phyloP scores from a whole-genome alignment of 202 grass and related monocot species.

The Elaeis oleifera region DNA sequence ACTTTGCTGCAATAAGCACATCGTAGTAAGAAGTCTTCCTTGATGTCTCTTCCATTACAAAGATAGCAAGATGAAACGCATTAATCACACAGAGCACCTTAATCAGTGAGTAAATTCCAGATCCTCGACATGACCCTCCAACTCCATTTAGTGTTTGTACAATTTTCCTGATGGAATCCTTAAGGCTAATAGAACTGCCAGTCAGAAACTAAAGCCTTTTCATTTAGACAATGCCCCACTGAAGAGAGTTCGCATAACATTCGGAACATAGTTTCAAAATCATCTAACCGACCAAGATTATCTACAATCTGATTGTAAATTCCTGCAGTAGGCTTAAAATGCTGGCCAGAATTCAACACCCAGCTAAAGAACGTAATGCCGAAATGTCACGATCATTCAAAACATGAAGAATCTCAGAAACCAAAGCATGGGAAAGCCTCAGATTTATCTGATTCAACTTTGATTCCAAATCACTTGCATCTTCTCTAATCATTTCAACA shows the following conservation, averaged over 20 bases:
- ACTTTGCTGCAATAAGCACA: constrained; percentile 52
- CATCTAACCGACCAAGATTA: constrained; percentile 46
- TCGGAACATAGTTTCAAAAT: constrained; percentile 49
- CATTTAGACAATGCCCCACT: constrained; percentile 31
- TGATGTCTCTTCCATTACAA: constrained; percentile 44
- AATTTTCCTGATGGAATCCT: constrained; percentile 14
- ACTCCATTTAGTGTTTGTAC: constrained; percentile 18
- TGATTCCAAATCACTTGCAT: constrained; percentile 30
- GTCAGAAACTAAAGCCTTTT: constrained; percentile 53
- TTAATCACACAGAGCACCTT: constrained; percentile 49
- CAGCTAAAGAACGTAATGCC: constrained; percentile 49
- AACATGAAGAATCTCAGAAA: constrained; percentile 29
- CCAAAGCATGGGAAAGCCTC: constrained; percentile 30
- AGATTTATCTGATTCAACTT: constrained; percentile 37
- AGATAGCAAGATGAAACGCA: constrained; percentile 48
- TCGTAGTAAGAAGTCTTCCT: constrained; percentile 55
- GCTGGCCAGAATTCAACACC: constrained; percentile 25
- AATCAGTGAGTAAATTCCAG: constrained; percentile 68
- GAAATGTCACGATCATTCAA: constrained; percentile 38
- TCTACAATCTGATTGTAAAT: constrained; percentile 59
- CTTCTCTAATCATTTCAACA: constrained; percentile 35
- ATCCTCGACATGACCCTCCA: constrained; percentile 43
- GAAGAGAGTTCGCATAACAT: constrained; percentile 38
- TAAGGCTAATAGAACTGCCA: constrained; percentile 2
- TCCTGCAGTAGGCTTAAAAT: constrained; percentile 33